phyloP scores from a whole-genome alignment of 129 eudicot genomes.

The Pseudognaphalium luteoalbum region DNA sequence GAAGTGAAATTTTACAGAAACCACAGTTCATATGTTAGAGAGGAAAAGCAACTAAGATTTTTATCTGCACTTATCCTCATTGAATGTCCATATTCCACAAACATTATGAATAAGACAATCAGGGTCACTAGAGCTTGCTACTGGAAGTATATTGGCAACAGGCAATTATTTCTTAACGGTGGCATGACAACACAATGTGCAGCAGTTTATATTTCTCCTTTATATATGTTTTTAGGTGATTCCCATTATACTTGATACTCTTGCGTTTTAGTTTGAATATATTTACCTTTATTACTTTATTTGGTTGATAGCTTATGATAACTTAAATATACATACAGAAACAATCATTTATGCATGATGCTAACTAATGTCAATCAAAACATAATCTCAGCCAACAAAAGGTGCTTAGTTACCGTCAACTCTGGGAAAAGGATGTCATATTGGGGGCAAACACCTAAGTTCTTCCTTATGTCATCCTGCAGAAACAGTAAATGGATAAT shows the following conservation, averaged over 20 bases:
- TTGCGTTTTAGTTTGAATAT: not conserved
- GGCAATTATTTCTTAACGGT: not conserved
- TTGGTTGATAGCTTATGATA: not conserved
- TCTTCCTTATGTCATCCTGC: slow-evolving; percentile 94
- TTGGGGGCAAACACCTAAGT: slow-evolving; percentile 95
- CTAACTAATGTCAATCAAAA: slow-evolving; percentile 19
- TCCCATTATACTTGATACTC: not conserved
- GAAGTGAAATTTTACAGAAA: too few species aligned
- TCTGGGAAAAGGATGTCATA: slow-evolving; percentile 96
- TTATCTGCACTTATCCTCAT: too few species aligned
- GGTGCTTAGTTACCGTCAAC: slow-evolving; percentile 63
- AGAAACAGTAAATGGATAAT: slow-evolving; percentile 34
- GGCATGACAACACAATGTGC: not conserved
- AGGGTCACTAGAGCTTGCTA: not conserved
- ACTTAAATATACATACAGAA: slow-evolving; percentile 18
- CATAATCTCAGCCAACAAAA: slow-evolving; percentile 15
- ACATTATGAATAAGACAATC: not conserved
- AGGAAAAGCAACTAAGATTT: too few species aligned
- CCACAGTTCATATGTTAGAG: too few species aligned
- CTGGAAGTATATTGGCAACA: not conserved
- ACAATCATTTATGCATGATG: slow-evolving; percentile 3
- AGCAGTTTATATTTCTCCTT: not conserved
- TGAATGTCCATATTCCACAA: too few species aligned
- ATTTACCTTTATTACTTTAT: not conserved
- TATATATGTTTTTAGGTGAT: not conserved